Base-by-base conservation (phyloP, 139 green algal species). In the Zygnema cylindricum region DNA sequence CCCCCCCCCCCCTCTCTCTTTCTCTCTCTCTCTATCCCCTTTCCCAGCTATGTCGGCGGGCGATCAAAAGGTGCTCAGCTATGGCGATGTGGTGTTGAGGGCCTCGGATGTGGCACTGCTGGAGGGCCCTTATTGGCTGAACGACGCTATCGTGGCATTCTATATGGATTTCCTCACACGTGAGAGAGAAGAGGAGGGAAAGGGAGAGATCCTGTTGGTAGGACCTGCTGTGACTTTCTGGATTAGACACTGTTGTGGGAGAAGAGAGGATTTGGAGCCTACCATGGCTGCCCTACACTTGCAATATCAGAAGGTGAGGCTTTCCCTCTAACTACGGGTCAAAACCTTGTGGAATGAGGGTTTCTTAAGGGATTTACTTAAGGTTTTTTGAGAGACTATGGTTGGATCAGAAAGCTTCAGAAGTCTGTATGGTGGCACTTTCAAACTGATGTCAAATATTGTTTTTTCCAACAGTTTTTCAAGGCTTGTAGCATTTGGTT, bases 21-120 rank as follows among this genome's bases (percentile, higher is more conserved):
- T n/a, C n/a, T n/a, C n/a, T n/a, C n/a, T n/a, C n/a, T n/a, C n/a
- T n/a, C n/a, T n/a, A n/a, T n/a, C n/a, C n/a, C n/a, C n/a, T n/a
- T n/a, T n/a, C n/a, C n/a, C n/a, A n/a, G n/a, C n/a, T n/a, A n/a
- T n/a, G n/a, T n/a, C n/a, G n/a, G n/a, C n/a, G n/a, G n/a, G n/a
- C n/a, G 85, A 90, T 30, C 41, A 32, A 23, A 89, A 89, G 42
- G 86, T 90, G 79, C 63, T 86, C 36, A 91, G 41, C 81, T 90
- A 77, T 54, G 86, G 86, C 35, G 86, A 86, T 39, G 86, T 84
- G 22, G n/a, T 90, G 30, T 79, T 90, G 43, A 40, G 81, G 30
- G n/a, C 33, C 16, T 43, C 79, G 78, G 86, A 90, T 43, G 33
- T 90, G n/a, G 82, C 21, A 2, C 57, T 86, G 81, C 40, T 90